phyloP scores from a whole-genome alignment of 2,329 filamentous ascomycete species.

The Aspergillus uvarum region DNA sequence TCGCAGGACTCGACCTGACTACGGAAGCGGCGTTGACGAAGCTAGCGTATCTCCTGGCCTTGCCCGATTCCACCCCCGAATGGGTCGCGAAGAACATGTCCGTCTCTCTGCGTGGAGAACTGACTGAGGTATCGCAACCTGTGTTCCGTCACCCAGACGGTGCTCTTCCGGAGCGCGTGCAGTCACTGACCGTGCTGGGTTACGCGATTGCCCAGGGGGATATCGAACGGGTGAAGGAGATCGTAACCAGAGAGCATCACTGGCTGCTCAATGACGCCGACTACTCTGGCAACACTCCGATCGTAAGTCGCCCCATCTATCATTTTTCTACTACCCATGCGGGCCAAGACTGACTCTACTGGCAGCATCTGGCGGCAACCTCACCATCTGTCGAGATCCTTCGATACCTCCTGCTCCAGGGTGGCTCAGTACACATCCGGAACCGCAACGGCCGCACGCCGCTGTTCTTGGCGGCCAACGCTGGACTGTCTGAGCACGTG shows the following conservation, averaged over 20 bases:
- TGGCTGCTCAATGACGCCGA: constrained; percentile 72
- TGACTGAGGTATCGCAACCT: constrained; percentile 72
- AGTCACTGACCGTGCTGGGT: constrained; percentile 72
- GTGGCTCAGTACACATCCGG: constrained; percentile 60
- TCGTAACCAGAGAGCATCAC: constrained; percentile 65
- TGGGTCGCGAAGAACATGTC: constrained; percentile 73
- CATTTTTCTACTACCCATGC: background rate
- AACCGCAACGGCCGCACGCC: constrained; percentile 60
- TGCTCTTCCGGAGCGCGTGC: constrained; percentile 56
- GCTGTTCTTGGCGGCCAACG: constrained; percentile 59
- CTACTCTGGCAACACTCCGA: constrained; percentile 74
- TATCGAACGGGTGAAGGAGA: constrained; percentile 62
- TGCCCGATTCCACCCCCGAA: constrained; percentile 61
- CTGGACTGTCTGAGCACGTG: constrained; percentile 56
- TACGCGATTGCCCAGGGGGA: constrained; percentile 77
- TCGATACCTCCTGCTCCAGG: constrained; percentile 55
- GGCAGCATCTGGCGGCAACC: constrained; percentile 58
- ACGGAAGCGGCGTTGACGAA: constrained; percentile 90
- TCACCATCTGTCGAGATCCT: constrained; percentile 57
- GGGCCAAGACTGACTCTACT: constrained; percentile 5
- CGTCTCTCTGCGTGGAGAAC: constrained; percentile 74
- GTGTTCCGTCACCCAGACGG: constrained; percentile 73
- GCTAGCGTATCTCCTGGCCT: constrained; percentile 77
- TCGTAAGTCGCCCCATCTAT: constrained; percentile 31
- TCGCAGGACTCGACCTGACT: constrained; percentile 86